These are phyloP conservation scores for Steccherinum ochraceum DNA, from an alignment of 768 basidiomycete species.

Conservation along the genomic window DNA sequence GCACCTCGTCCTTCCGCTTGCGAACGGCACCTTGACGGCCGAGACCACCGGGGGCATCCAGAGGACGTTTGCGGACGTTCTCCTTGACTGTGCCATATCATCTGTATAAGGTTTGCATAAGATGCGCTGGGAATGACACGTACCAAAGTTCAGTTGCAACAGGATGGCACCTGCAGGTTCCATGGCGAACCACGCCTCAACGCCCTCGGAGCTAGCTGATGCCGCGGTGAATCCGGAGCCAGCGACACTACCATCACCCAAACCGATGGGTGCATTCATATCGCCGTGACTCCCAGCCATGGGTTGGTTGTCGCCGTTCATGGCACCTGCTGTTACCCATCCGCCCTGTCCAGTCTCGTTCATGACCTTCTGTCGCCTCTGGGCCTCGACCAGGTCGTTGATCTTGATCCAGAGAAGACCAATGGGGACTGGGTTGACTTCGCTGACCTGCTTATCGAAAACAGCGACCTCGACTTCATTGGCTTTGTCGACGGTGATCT, in stretches of 20 bases:
- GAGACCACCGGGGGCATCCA: slow-evolving; percentile 85
- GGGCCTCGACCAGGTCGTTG: slow-evolving; percentile 88
- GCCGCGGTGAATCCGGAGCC: slow-evolving; percentile 7
- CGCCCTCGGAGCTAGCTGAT: slow-evolving; percentile 51
- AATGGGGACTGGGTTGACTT: slow-evolving; percentile 79
- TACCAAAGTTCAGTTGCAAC: slow-evolving; percentile 87
- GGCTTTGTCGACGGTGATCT: slow-evolving; percentile 94
- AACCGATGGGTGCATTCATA: slow-evolving; percentile 32
- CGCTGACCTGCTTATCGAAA: slow-evolving; percentile 85
- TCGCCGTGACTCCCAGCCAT: slow-evolving; percentile 45
- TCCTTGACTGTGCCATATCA: slow-evolving; percentile 72
- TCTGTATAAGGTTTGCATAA: slow-evolving; percentile 8
- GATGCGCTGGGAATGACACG: slow-evolving; percentile 25
- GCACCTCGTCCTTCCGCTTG: slow-evolving; percentile 96
- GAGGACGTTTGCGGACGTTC: slow-evolving; percentile 92
- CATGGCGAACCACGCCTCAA: slow-evolving; percentile 96
- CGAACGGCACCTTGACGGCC: slow-evolving; percentile 97
- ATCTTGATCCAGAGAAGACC: slow-evolving; percentile 94
- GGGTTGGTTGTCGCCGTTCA: slow-evolving; percentile 55
- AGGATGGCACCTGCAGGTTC: slow-evolving; percentile 95
- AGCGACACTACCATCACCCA: slow-evolving; percentile 19
- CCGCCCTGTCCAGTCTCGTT: slow-evolving; percentile 82
- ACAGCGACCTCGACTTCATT: slow-evolving; percentile 97
- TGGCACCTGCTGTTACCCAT: slow-evolving; percentile 94
- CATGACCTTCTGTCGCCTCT: slow-evolving; percentile 86